A percentile compares a stretch with the other conserved stretches of the same genome.
Conservation (phyloP, 345 rosid genomes). For the Balakata baccata region DNA sequence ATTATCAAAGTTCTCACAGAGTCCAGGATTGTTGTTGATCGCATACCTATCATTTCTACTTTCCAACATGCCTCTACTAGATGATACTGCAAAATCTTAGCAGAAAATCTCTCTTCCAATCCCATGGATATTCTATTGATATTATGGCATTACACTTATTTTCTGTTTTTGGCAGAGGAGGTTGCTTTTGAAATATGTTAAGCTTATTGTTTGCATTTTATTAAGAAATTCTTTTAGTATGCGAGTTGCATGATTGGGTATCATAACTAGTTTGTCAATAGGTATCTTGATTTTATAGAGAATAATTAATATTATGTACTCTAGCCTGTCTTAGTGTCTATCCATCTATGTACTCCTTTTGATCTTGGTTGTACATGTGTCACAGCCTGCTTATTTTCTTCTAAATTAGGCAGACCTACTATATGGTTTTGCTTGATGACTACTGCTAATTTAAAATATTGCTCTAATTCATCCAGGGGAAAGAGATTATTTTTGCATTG, state of each 20-base stretch:
- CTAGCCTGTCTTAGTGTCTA: not conserved
- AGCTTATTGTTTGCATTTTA: not conserved
- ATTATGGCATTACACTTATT: not conserved
- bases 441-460: not conserved
- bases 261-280: not conserved
- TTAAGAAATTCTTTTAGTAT: not conserved
- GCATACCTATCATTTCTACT: not conserved
- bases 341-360: not conserved
- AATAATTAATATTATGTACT: not conserved
- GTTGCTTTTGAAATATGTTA: not conserved
- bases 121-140: not conserved
- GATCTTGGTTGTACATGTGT: not conserved
- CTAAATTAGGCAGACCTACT: not conserved
- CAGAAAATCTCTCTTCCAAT: not conserved
- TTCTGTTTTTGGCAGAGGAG: not conserved
- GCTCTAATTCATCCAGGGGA: conserved; percentile 47
- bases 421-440: conserved; percentile 8
- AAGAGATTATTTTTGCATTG: conserved; percentile 57
- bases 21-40: not conserved
- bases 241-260: not conserved
- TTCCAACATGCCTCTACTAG: not conserved
- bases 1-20: not conserved
- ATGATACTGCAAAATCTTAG: not conserved
- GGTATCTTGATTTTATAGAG: not conserved
- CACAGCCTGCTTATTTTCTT: not conserved